Evolutionary conservation across 306 rosid species (phyloP).

Genomic region (Hippophae rhamnoides): DNA sequence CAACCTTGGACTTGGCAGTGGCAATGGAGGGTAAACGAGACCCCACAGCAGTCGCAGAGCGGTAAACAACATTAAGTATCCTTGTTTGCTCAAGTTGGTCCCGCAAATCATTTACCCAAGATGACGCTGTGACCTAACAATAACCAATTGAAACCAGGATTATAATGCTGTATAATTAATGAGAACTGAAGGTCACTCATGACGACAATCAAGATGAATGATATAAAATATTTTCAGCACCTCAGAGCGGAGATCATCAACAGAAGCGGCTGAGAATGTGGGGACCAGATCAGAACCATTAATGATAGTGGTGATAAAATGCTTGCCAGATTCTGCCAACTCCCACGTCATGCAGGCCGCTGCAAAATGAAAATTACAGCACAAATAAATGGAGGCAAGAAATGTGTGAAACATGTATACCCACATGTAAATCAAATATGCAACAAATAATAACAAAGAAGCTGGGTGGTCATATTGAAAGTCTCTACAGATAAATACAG

Average conservation of each 20-base stretch:
- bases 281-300: constrained; percentile 96
- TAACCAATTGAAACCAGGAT: constrained; percentile 13
- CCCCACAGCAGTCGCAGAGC: constrained; percentile 91
- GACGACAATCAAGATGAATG: not conserved
- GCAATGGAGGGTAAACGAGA: constrained; percentile 83
- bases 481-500: not conserved
- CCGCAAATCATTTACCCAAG: constrained; percentile 87
- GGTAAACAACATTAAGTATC: constrained; percentile 82
- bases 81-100: constrained; percentile 86
- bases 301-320: constrained; percentile 75
- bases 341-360: constrained; percentile 99
- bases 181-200: constrained; percentile 1
- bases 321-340: constrained; percentile 94
- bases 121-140: constrained; percentile 77
- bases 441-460: not conserved
- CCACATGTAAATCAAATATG: not conserved
- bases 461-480: not conserved
- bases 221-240: constrained; percentile 23
- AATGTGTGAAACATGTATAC: not conserved
- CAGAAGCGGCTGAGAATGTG: constrained; percentile 82
- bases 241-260: constrained; percentile 93
- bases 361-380: constrained; percentile 34
- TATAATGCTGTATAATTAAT: not conserved
- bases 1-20: constrained; percentile 84
- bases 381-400: constrained; percentile 8